These are phyloP conservation scores for Candida mattraensis DNA, from an alignment of 805 yeast genomes.

Conservation along the genomic window DNA sequence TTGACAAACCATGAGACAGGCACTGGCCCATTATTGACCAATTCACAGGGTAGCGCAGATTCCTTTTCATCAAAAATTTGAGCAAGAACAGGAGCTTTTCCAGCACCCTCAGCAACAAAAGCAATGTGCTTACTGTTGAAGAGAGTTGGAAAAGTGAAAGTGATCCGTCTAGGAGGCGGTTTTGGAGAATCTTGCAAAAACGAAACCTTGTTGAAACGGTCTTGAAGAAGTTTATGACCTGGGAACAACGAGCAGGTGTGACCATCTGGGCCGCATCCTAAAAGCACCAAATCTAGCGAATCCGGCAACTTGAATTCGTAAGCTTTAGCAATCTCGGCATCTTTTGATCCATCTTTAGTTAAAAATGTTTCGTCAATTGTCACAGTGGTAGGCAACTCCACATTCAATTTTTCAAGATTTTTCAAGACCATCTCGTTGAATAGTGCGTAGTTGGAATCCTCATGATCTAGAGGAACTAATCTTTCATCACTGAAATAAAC, in stretches of 20 bases:
- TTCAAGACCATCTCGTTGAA: constrained; percentile 65
- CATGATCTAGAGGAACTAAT: constrained; percentile 76
- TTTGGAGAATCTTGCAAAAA: constrained; percentile 82
- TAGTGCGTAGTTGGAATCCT: constrained; percentile 83
- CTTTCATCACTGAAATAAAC: constrained; percentile 91
- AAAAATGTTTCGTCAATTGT: constrained; percentile 66
- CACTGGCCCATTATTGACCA: constrained; percentile 61
- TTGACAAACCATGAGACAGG: constrained; percentile 84
- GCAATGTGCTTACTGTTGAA: constrained; percentile 54
- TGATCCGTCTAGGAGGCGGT: constrained; percentile 91
- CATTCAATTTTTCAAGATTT: constrained; percentile 42
- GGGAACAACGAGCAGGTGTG: constrained; percentile 95
- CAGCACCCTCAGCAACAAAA: constrained; percentile 88
- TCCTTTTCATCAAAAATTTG: constrained; percentile 58
- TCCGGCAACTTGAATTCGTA: constrained; percentile 61
- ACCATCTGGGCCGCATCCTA: constrained; percentile 96
- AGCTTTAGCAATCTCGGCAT: constrained; percentile 57
- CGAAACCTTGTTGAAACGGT: constrained; percentile 52
- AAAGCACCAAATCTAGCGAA: constrained; percentile 62
- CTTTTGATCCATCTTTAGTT: constrained; percentile 50
- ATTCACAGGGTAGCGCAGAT: constrained; percentile 62
- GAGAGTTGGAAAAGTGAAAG: constrained; percentile 80
- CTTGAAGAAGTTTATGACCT: constrained; percentile 66
- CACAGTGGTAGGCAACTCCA: constrained; percentile 55
- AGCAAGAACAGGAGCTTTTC: constrained; percentile 71